Evolutionary conservation across 2,329 filamentous ascomycete genomes (phyloP).

Genomic region (Phialophora chinensis): DNA sequence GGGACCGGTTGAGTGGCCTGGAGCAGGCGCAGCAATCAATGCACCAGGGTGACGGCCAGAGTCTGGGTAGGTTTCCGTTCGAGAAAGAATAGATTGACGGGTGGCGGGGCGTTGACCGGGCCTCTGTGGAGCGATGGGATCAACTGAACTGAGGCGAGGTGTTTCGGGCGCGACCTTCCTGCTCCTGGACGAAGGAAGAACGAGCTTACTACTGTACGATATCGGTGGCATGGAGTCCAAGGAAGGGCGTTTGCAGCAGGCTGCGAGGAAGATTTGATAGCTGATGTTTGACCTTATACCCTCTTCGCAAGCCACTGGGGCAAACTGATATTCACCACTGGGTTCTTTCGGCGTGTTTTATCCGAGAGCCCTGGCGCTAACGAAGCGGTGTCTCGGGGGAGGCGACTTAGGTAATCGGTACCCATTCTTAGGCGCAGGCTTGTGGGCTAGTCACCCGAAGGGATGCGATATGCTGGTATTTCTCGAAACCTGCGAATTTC

Average conservation of each 20-base stretch:
- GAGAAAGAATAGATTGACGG: conserved; percentile 34
- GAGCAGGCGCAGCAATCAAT: conserved; percentile 44
- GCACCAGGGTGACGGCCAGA: conserved; percentile 30
- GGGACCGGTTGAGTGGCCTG: conserved; percentile 63
- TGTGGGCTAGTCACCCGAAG: conserved; percentile 1
- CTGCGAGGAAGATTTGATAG: neutral
- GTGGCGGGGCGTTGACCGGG: neutral
- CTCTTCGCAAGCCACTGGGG: neutral
- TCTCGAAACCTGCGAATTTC: conserved; percentile 12
- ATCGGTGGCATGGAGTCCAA: neutral
- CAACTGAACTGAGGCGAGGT: neutral
- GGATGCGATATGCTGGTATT: conserved; percentile 13
- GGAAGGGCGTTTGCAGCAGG: conserved; percentile 2
- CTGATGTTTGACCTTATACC: neutral
- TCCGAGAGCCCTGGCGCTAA: conserved; percentile 3
- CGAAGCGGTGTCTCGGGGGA: conserved; percentile 8
- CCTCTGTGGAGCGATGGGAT: neutral
- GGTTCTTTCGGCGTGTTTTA: neutral
- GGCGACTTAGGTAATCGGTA: conserved; percentile 11
- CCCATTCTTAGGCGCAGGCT: conserved; percentile 22
- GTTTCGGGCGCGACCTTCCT: neutral
- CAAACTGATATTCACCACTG: neutral
- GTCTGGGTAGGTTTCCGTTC: conserved; percentile 39
- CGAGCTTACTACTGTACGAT: conserved; percentile 15
- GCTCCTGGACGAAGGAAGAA: neutral